Evolutionary conservation across 129 eudicot genomes (phyloP), one percentile per base, ranked within the genome.

Genomic region (Rutidosis leptorrhynchoides): DNA sequence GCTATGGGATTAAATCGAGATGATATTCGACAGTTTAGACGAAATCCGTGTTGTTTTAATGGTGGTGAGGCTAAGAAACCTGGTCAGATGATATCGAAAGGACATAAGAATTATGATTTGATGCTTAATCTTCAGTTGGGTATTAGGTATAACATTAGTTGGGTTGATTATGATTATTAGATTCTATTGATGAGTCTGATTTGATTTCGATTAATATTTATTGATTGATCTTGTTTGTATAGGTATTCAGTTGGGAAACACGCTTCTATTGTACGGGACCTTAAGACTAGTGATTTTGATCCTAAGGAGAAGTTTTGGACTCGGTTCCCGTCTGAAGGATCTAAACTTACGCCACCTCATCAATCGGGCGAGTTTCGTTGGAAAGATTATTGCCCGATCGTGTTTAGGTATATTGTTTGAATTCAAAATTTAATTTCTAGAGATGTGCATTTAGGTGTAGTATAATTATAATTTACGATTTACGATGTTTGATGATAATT

Each of bases 101-200:
- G 99, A 23, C 97, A 94, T 76, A 94, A 89, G 72, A 85, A 94
- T 72, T 94, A 94, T 58, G 99, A 89, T 40, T 70, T 94, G 78
- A 94, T 94, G 95, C 88, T 94, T 9, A 94, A 89, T 89, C 92
- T 94, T 32, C 99, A 94, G n/a, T 51, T 89, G 76, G 99, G 99
- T 19, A 89, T 94, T 16, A 86, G 99, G 99, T 94, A 68, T 59
- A 33, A 19, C 7, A 11, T 12, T 40, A 40, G n/a, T 40, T 12
- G n/a, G 46, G 3, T 40, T 40, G 9, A 33, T 54, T n/a, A 12
- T 40, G 9, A 33, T 54, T n/a, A 12, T 15, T 20, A 19, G 23
- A 9, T 73, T 45, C 11, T 9, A 60, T 60, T 60, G 26, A 35
- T 29, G 15, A 37, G 58, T 76, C 5, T 56, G 49, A 43, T 26